phyloP scores from a whole-genome alignment of 495 filamentous ascomycete genomes.

The Darksidea phi region DNA sequence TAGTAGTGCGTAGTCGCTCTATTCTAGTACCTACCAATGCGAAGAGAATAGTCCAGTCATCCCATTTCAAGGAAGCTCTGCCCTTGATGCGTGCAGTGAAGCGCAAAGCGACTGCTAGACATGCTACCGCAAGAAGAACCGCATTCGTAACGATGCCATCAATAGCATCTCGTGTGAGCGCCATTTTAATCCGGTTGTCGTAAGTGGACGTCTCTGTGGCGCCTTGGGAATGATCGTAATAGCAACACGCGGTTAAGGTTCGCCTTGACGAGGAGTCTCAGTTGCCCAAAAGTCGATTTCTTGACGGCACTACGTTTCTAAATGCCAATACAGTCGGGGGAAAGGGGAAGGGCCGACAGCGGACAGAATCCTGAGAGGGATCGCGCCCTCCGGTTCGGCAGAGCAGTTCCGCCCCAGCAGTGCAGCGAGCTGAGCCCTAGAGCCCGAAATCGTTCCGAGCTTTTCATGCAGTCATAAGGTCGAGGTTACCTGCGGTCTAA shows the following conservation, averaged over 20 bases:
- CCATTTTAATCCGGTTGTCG: neutral
- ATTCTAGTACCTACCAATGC: neutral
- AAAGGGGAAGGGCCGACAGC: neutral
- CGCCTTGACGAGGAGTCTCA: too few species aligned
- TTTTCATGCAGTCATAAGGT: neutral
- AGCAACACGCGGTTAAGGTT: neutral
- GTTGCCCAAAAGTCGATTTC: too few species aligned
- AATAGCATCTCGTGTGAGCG: neutral
- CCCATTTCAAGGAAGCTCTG: neutral
- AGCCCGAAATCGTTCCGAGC: neutral
- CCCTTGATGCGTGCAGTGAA: neutral
- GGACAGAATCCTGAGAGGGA: neutral
- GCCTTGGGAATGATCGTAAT: neutral
- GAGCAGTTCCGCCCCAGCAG: neutral
- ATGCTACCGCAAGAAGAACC: neutral
- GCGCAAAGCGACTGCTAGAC: neutral
- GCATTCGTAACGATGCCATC: neutral
- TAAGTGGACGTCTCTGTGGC: neutral
- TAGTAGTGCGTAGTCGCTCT: neutral
- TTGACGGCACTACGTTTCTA: too few species aligned
- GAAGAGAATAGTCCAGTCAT: constrained; percentile 6
- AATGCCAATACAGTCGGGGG: neutral
- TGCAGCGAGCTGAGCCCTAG: neutral
- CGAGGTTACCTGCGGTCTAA: neutral
- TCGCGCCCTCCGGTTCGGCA: neutral